phyloP scores from a whole-genome alignment of 108 stramenopile species.

The Cyclotella baltica region DNA sequence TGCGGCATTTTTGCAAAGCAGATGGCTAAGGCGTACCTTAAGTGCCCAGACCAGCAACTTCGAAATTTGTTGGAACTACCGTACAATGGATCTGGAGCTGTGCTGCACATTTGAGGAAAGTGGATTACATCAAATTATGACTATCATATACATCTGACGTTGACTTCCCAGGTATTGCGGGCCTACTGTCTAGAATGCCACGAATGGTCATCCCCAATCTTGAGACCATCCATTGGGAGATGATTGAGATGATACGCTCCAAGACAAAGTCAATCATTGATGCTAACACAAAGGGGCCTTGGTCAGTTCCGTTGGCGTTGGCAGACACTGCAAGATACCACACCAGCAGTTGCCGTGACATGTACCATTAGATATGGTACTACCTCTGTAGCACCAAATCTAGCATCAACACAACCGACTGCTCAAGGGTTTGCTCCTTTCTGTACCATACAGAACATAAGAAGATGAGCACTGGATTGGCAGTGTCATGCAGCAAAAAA shows the following conservation, averaged over 20 bases:
- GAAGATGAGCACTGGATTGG: no score
- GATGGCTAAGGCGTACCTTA: not conserved
- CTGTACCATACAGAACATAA: no score
- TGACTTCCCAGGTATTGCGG: not conserved
- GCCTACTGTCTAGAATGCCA: not conserved
- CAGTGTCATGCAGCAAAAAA: no score
- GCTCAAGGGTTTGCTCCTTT: no score
- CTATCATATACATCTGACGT: not conserved
- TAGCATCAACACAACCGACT: no score
- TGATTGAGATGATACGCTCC: not conserved
- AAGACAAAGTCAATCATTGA: no score
- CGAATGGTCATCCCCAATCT: not conserved
- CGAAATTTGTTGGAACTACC: not conserved
- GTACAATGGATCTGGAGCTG: not conserved
- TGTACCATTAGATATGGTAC: no score
- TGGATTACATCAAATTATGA: not conserved
- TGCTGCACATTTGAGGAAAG: not conserved
- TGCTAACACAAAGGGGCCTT: no score
- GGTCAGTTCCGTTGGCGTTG: no score
- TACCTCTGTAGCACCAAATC: no score
- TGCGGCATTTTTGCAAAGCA: not conserved
- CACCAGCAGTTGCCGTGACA: no score
- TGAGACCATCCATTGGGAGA: not conserved
- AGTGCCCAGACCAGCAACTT: not conserved
- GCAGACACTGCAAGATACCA: no score